Conservation (phyloP, 768 basidiomycete genomes). For the Boletus rufocinnamomeus region DNA sequence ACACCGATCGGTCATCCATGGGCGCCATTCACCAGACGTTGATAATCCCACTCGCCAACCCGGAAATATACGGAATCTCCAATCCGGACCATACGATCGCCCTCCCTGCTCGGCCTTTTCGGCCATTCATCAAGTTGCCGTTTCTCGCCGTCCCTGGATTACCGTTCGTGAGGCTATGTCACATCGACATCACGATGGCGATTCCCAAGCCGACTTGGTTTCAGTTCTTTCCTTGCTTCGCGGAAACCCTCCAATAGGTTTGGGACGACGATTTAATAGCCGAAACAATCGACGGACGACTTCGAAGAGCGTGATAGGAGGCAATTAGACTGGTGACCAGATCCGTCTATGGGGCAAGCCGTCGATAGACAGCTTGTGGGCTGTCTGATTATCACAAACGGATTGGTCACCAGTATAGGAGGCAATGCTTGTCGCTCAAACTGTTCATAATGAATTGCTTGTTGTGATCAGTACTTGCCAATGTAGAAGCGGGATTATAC, state of each 20-base stretch:
- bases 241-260: constrained; percentile 14
- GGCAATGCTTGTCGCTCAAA: constrained; percentile 8
- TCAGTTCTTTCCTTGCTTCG: constrained; percentile 22
- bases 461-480: not conserved
- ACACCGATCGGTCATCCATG: constrained; percentile 1
- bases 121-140: constrained; percentile 13
- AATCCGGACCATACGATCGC: not conserved
- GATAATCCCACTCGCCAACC: not conserved
- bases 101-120: constrained; percentile 5
- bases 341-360: no score
- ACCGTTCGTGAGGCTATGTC: constrained; percentile 5
- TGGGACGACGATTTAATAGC: not conserved
- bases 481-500: not conserved
- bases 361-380: no score
- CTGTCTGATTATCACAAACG: no score
- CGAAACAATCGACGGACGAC: not conserved
- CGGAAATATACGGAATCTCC: constrained; percentile 12
- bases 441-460: not conserved
- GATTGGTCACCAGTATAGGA: no score
- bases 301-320: not conserved
- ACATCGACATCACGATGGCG: constrained; percentile 13
- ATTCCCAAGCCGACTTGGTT: constrained; percentile 1
- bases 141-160: constrained; percentile 1
- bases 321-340: no score
- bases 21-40: not conserved